Conservation (phyloP, 805 yeast species). For the Kuraishia capsulata region DNA sequence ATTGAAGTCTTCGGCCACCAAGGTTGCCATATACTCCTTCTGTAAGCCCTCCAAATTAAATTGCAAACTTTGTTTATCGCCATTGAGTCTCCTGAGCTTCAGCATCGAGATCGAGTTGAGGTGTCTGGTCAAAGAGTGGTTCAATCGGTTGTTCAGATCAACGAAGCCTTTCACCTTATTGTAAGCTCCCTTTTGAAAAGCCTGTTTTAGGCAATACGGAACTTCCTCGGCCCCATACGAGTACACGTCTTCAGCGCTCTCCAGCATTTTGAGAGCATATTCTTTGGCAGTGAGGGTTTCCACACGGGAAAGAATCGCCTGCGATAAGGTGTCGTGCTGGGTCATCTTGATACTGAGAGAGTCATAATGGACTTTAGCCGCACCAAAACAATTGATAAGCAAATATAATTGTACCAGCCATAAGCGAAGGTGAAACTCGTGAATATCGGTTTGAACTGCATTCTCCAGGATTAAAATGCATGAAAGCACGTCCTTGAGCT, state of each 20-base stretch:
- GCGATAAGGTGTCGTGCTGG: constrained; percentile 65
- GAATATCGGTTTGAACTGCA: constrained; percentile 46
- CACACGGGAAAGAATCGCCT: constrained; percentile 39
- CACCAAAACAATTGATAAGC: constrained; percentile 41
- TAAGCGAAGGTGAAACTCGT: constrained; percentile 61
- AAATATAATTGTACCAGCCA: constrained; percentile 65
- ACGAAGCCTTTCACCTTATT: constrained; percentile 62
- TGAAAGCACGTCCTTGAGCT: constrained; percentile 13
- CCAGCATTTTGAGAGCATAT: constrained; percentile 21
- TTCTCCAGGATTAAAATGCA: constrained; percentile 50
- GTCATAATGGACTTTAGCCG: constrained; percentile 42
- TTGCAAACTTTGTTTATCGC: constrained; percentile 5
- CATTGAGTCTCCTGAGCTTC: constrained; percentile 22
- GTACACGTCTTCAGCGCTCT: constrained; percentile 40
- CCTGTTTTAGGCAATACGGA: constrained; percentile 35
- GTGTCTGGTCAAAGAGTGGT: constrained; percentile 38
- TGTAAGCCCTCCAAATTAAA: constrained; percentile 3
- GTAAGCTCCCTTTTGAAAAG: constrained; percentile 51
- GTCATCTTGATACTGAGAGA: constrained; percentile 59
- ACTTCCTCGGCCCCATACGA: constrained; percentile 44
- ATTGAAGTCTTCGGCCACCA: constrained; percentile 18
- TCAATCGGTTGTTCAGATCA: constrained; percentile 45
- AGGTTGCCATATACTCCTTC: constrained; percentile 11
- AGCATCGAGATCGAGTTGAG: constrained; percentile 24
- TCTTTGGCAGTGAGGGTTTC: constrained; percentile 36